These are phyloP conservation scores for Chrysopogon serrulatus DNA, from an alignment of 176 grass and related monocot genomes.

Conservation along the genomic window DNA sequence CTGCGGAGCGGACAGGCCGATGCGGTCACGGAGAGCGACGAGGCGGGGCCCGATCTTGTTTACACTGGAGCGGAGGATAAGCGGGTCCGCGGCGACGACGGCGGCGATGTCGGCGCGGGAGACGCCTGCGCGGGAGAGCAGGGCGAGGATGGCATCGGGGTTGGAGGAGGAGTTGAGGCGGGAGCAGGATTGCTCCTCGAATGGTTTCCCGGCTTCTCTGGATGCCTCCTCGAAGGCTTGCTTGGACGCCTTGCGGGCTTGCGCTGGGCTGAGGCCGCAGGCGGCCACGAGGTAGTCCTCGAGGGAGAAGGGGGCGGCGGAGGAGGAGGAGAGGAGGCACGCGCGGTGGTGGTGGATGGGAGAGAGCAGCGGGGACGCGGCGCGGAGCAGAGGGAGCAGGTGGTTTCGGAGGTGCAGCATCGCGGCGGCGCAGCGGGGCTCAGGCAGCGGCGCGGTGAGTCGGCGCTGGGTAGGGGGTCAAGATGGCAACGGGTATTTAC, in stretches of 20 bases:
- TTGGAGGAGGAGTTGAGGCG: background rate
- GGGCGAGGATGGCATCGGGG: slow-evolving; percentile 9
- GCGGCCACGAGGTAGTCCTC: slow-evolving; percentile 37
- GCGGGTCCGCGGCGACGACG: background rate
- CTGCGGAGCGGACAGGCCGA: background rate
- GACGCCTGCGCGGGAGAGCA: background rate
- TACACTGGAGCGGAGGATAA: background rate
- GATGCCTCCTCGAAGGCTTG: background rate
- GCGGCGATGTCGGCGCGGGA: slow-evolving; percentile 3
- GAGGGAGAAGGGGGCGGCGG: slow-evolving; percentile 3
- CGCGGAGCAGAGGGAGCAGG: background rate
- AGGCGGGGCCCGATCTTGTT: background rate
- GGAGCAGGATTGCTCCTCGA: background rate
- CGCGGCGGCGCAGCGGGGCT: background rate
- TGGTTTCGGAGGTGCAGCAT: background rate
- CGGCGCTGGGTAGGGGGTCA: too few species aligned
- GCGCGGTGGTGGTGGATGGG: background rate
- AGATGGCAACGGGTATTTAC: too few species aligned
- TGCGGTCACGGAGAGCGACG: background rate
- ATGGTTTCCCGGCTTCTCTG: background rate
- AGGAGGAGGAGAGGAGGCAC: background rate
- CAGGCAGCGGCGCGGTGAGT: too few species aligned
- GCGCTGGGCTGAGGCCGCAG: slow-evolving; percentile 27
- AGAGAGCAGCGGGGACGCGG: too few species aligned
- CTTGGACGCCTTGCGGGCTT: background rate